A percentile compares a stretch with the other conserved stretches of the same genome.
These are phyloP conservation scores for Hygrocybe coccinea DNA, from an alignment of 768 basidiomycete species.

Conservation along the genomic window DNA sequence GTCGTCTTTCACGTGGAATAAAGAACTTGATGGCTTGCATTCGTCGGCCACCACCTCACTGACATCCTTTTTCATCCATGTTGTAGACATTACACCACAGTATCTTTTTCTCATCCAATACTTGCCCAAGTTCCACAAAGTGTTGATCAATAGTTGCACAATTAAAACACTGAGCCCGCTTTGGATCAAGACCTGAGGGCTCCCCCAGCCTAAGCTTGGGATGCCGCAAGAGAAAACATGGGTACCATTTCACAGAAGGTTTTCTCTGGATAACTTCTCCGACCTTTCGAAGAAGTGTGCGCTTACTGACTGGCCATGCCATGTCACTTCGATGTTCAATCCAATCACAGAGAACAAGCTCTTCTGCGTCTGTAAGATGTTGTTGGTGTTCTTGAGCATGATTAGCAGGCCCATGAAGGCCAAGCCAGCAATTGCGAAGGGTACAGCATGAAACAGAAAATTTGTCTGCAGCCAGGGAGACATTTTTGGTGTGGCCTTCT, in stretches of 20 bases:
- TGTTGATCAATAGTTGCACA: conserved; percentile 11
- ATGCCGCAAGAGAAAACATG: conserved; percentile 11
- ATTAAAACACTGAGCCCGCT: conserved; percentile 26
- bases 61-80: conserved; percentile 29
- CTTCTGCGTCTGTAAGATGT: conserved; percentile 8
- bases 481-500: neutral
- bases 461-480: neutral
- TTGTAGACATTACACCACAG: conserved; percentile 24
- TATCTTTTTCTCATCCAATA: conserved; percentile 17
- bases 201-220: conserved; percentile 15
- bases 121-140: neutral
- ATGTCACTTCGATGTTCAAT: neutral
- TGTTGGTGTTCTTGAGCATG: conserved; percentile 4
- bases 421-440: neutral
- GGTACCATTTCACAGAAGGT: conserved; percentile 10
- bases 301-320: conserved; percentile 5
- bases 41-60: conserved; percentile 9
- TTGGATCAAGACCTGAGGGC: conserved; percentile 26
- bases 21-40: conserved; percentile 8
- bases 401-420: neutral
- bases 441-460: neutral
- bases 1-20: neutral
- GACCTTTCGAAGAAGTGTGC: neutral
- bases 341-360: conserved; percentile 2
- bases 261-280: neutral